Base-by-base conservation (phyloP, 2,329 filamentous ascomycete genomes). In the Pseudogymnoascus sp. region DNA sequence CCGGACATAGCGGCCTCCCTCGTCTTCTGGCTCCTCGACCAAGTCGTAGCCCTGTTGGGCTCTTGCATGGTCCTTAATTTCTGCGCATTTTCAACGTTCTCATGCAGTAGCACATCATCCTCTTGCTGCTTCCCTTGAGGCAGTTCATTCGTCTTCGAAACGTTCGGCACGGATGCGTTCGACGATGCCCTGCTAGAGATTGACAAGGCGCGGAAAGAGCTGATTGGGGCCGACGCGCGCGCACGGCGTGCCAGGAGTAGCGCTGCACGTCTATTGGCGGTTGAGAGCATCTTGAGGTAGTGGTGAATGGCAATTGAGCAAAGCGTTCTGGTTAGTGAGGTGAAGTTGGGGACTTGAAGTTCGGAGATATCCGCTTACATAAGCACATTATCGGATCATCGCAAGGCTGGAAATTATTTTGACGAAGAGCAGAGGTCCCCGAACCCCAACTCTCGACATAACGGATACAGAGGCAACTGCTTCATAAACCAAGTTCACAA, bases 1-100 rank as follows among this genome's bases (percentile, higher is more conserved):
- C 95, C 95, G 44, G 87, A 86, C 93, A 99, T 99, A 62, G 92
- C 95, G 76, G 86, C 78, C 62, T 85, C 83, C 71, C 93, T 84
- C 40, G 91, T 86, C 76, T 86, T 85, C 82, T 99, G 95, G 79
- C 86, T 96, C 73, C 85, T 80, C 66, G 91, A 91, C 95, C 95
- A 99, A 65, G 91, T 83, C 5, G 78, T 84, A 65, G 81, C 78
- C 67, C 92, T 86, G 81, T 99, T 99, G 21, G 95, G 95, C 34
- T 93, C 91, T 81, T 99, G 95, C 64, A 65, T 64, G 12, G 67
- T 63, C 38, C 70, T 69, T 10, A 68, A 62, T 38, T 70, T 69
- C 64, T 72, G 72, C 8, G 62, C 70, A 44, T 79, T 76, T 66
- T 79, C 78, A 5, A 80, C 77, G 44, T 75, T 76, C 73, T 89